phyloP scores from a whole-genome alignment of 2,329 filamentous ascomycete species.

The Fusarium succisae region DNA sequence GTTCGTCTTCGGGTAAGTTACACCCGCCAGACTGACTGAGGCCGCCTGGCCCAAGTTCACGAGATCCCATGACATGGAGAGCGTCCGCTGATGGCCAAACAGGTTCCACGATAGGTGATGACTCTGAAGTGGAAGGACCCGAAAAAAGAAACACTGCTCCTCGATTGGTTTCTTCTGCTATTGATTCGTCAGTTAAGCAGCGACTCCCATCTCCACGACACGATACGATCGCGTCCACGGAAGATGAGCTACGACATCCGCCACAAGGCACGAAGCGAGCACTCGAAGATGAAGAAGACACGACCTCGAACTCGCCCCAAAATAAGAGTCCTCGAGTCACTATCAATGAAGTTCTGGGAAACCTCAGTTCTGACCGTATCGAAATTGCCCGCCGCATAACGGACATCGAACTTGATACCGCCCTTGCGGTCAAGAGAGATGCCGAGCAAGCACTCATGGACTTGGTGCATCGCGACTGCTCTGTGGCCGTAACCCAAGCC shows the following conservation, averaged over 20 bases:
- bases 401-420: not conserved
- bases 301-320: no score
- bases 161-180: not conserved
- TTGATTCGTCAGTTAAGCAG: no score
- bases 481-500: not conserved
- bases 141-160: accelerated
- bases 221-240: not conserved
- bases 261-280: not conserved
- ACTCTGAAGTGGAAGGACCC: not conserved
- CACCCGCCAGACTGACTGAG: not conserved
- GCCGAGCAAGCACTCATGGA: not conserved
- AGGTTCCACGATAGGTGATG: not conserved
- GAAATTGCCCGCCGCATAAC: not conserved
- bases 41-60: not conserved
- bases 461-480: not conserved
- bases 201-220: not conserved
- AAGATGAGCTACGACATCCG: not conserved
- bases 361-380: not conserved
- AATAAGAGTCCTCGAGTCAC: not conserved
- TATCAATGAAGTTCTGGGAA: not conserved
- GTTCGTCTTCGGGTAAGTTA: not conserved
- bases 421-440: not conserved
- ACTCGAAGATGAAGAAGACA: not conserved
- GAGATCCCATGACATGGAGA: not conserved
- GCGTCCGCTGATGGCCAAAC: not conserved